Evolutionary conservation across 2,329 filamentous ascomycete genomes (phyloP).

Genomic region (Geosmithia flava): DNA sequence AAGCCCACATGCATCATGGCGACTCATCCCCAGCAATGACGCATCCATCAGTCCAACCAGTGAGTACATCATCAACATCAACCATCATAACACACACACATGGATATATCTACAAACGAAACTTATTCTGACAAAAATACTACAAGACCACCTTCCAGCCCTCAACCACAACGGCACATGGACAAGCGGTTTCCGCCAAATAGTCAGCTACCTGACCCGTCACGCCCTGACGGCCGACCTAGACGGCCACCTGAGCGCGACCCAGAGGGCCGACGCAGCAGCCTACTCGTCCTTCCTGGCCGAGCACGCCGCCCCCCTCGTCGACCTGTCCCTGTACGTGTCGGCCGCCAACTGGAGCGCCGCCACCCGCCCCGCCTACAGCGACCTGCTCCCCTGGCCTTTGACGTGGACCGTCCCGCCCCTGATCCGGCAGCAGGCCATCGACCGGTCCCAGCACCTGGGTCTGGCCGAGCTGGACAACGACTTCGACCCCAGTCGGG

Average conservation of each 20-base stretch:
- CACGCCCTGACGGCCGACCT: slow-evolving; percentile 20
- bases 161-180: slow-evolving; percentile 38
- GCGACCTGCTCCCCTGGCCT: slow-evolving; percentile 69
- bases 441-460: slow-evolving; percentile 56
- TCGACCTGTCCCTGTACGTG: slow-evolving; percentile 83
- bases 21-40: slow-evolving; percentile 62
- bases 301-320: slow-evolving; percentile 60
- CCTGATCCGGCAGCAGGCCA: slow-evolving; percentile 56
- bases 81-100: background rate
- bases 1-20: slow-evolving; percentile 51
- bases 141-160: slow-evolving; percentile 40
- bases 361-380: slow-evolving; percentile 70
- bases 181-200: slow-evolving; percentile 47
- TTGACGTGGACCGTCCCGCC: slow-evolving; percentile 79
- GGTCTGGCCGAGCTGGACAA: slow-evolving; percentile 57
- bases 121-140: background rate
- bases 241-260: slow-evolving; percentile 24
- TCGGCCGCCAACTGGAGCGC: slow-evolving; percentile 78
- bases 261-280: slow-evolving; percentile 31
- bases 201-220: slow-evolving; percentile 42
- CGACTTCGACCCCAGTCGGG: slow-evolving; percentile 31
- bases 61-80: slow-evolving; percentile 27
- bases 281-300: slow-evolving; percentile 58
- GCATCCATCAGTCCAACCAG: slow-evolving; percentile 57
- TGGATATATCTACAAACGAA: slow-evolving; percentile 9